Evolutionary conservation across 116 monocot species (phyloP).

Genomic region (Posidonia oceanica): DNA sequence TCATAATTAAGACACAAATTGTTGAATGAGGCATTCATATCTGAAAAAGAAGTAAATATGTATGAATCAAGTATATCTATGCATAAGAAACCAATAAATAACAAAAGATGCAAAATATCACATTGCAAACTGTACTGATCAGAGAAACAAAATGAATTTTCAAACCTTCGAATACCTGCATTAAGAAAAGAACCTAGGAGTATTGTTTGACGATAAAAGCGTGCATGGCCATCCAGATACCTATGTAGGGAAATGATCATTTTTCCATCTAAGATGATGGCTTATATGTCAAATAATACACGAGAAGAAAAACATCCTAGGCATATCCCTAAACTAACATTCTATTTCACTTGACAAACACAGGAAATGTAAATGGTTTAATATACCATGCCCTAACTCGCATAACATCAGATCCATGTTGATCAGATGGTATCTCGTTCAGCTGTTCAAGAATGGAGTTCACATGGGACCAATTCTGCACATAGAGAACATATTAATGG

Average conservation of each 20-base stretch:
- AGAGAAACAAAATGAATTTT: neutral
- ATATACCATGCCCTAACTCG: constrained; percentile 81
- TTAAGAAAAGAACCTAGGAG: constrained; percentile 64
- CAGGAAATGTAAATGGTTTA: neutral
- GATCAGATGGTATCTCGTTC: constrained; percentile 59
- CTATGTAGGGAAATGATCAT: constrained; percentile 21
- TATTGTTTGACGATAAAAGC: constrained; percentile 90
- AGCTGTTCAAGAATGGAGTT: constrained; percentile 77
- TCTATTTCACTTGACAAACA: too few relatives aligned
- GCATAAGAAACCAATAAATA: neutral
- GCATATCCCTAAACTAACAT: too few relatives aligned
- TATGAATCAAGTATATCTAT: neutral
- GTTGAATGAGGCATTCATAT: constrained; percentile 84
- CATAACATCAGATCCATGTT: constrained; percentile 89
- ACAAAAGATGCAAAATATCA: neutral
- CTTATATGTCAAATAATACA: too few relatives aligned
- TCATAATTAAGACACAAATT: constrained; percentile 64
- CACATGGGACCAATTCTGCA: constrained; percentile 91
- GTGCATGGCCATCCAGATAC: constrained; percentile 88
- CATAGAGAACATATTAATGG: constrained; percentile 3
- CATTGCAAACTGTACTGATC: neutral
- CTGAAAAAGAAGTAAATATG: constrained; percentile 23
- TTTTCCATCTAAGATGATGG: neutral
- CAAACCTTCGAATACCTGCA: constrained; percentile 37
- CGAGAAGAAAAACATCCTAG: too few relatives aligned